phyloP scores from a whole-genome alignment of 345 rosid species.

The Eutrema heterophyllum region DNA sequence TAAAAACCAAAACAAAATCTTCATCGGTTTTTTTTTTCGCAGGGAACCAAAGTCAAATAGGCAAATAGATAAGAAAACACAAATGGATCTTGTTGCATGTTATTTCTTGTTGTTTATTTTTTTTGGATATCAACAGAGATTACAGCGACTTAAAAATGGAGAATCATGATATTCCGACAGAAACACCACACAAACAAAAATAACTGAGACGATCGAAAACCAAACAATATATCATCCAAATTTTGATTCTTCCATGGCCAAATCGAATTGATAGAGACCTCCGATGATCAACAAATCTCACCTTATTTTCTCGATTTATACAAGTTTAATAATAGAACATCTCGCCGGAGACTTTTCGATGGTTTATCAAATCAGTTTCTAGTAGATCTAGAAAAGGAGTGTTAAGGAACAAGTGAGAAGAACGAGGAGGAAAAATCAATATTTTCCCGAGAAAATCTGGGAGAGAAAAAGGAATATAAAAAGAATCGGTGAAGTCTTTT shows the following conservation, averaged over 20 bases:
- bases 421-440: background rate
- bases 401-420: conserved; percentile 18
- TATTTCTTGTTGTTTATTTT: conserved; percentile 8
- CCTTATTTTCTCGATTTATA: conserved; percentile 26
- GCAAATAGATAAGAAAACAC: conserved; percentile 6
- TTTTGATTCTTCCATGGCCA: background rate
- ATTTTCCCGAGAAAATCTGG: conserved; percentile 26
- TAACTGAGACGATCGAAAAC: background rate
- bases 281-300: conserved; percentile 36
- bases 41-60: conserved; percentile 20
- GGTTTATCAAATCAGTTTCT: background rate
- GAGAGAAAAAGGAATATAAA: conserved; percentile 1
- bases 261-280: background rate
- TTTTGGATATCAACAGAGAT: background rate
- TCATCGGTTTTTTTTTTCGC: background rate
- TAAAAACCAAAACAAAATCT: conserved; percentile 21
- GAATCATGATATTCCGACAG: background rate
- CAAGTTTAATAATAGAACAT: conserved; percentile 3
- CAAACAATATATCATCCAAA: background rate
- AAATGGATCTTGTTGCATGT: conserved; percentile 32
- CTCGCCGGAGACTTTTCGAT: conserved; percentile 9
- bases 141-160: background rate
- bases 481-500: conserved; percentile 9
- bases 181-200: background rate
- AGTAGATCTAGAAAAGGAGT: conserved; percentile 41